These are phyloP conservation scores for Aspergillus sp. DNA, from an alignment of 2,329 filamentous ascomycete species.

Conservation along the genomic window DNA sequence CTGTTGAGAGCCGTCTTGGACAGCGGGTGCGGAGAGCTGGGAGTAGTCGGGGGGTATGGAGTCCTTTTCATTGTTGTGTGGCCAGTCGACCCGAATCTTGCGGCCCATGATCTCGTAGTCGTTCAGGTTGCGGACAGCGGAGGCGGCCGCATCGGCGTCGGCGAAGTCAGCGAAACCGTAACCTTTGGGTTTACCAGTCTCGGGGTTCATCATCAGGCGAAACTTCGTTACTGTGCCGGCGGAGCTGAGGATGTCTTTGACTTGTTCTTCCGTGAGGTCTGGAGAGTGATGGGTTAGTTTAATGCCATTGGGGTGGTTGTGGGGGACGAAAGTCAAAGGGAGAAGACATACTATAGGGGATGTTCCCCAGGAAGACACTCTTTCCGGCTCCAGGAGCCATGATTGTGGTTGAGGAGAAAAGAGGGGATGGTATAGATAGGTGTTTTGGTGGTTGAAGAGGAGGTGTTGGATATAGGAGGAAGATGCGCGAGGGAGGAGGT, in stretches of 20 bases:
- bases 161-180: conserved; percentile 97
- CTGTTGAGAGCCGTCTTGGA: neutral
- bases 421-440: neutral
- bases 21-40: neutral
- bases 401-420: neutral
- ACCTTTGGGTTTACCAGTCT: conserved; percentile 91
- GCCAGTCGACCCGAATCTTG: conserved; percentile 93
- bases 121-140: conserved; percentile 92
- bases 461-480: neutral
- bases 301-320: conserved; percentile 7
- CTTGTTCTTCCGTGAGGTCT: conserved; percentile 96
- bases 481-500: neutral
- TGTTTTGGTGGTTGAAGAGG: neutral
- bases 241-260: conserved; percentile 87
- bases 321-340: conserved; percentile 16
- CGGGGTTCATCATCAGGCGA: conserved; percentile 89
- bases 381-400: conserved; percentile 50
- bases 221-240: conserved; percentile 91
- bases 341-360: conserved; percentile 74
- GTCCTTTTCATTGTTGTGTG: conserved; percentile 81
- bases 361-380: conserved; percentile 52
- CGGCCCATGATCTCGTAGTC: conserved; percentile 94
- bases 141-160: conserved; percentile 87
- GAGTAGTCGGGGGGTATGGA: conserved; percentile 57
- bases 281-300: conserved; percentile 7